Base-by-base conservation (phyloP, 257 asterid species). In the Ajuga chamaepitys region DNA sequence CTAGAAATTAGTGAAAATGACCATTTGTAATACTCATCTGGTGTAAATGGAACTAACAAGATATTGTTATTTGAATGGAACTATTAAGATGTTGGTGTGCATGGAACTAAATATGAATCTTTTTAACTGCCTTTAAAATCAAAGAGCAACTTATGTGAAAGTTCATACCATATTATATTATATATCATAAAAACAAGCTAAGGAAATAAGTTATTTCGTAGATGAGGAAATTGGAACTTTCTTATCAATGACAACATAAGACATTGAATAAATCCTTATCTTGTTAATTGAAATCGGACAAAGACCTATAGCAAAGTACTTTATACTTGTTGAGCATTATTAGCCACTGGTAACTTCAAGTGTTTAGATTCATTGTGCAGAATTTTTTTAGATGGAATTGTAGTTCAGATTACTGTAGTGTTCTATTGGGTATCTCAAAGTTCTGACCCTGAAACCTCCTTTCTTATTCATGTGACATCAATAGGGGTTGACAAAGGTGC, bases 261-360 rank as follows among this genome's bases (percentile, higher is more conserved):
- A 32, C 32, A 16, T 16, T 9, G 20, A 42, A 12, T 42, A 42
- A 25, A 21, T 61, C 20, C 44, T 70, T 11, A 12, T 3, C 42
- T 60, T 40, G 57, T 32, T 44, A 22, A 46, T 54, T 45, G 54
- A 56, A 71, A 42, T 45, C 62, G 58, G 35, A 70, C 9, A 58
- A 30, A 56, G 57, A 28, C 62, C 9, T 11, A 8, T 4, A 17
- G 21, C 22, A 13, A 16, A 4, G 44, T 6, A 54, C 11, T 25
- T n/a, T 69, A n/a, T n/a, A n/a, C n/a, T n/a, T n/a, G n/a, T n/a
- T n/a, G n/a, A n/a, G n/a, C n/a, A n/a, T n/a, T n/a, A n/a, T n/a
- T n/a, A n/a, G n/a, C n/a, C n/a, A n/a, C n/a, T n/a, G n/a, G n/a
- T n/a, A n/a, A n/a, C n/a, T n/a, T n/a, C n/a, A n/a, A n/a, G n/a